Conservation (phyloP, 164 flowering plant species). For the Dillenia suffruticosa region DNA sequence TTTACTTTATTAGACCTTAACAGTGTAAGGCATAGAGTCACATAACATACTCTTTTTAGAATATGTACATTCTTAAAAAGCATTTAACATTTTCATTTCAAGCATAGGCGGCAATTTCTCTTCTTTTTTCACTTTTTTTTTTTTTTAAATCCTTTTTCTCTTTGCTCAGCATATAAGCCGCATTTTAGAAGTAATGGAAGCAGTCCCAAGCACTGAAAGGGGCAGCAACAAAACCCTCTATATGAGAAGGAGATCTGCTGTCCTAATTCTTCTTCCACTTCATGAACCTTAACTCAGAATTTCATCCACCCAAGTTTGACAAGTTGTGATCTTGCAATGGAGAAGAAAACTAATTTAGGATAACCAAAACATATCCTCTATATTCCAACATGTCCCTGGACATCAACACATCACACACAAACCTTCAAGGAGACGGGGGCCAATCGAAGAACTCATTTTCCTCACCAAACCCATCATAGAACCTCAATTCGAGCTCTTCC, state of each 20-base stretch:
- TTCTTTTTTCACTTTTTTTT: no score
- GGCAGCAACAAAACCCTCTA: no score
- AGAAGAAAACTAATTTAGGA: no score
- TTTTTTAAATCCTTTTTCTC: no score
- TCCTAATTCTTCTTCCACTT: no score
- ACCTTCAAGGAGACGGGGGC: slow-evolving; percentile 29
- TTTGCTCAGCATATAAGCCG: not conserved
- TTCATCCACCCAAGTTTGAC: no score
- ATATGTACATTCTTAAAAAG: slow-evolving; percentile 18
- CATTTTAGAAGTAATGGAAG: not conserved
- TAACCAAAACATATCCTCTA: not conserved
- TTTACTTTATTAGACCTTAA: not conserved
- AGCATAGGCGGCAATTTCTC: slow-evolving; percentile 5
- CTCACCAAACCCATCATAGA: slow-evolving; percentile 35
- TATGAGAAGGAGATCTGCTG: no score
- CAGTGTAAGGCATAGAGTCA: slow-evolving; percentile 7
- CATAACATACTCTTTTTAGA: slow-evolving; percentile 14
- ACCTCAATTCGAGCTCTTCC: slow-evolving; percentile 42
- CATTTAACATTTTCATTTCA: slow-evolving; percentile 16
- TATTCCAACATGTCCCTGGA: slow-evolving; percentile 7
- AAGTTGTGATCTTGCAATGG: no score
- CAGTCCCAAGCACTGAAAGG: not conserved
- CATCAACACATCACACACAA: not conserved
- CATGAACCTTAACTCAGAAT: no score
- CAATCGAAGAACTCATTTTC: slow-evolving; percentile 27